Percentiles rank a stretch among this genome's conserved stretches.
These are phyloP conservation scores for Aspergillus sp. DNA, from an alignment of 2,329 filamentous ascomycete species.

Conservation along the genomic window DNA sequence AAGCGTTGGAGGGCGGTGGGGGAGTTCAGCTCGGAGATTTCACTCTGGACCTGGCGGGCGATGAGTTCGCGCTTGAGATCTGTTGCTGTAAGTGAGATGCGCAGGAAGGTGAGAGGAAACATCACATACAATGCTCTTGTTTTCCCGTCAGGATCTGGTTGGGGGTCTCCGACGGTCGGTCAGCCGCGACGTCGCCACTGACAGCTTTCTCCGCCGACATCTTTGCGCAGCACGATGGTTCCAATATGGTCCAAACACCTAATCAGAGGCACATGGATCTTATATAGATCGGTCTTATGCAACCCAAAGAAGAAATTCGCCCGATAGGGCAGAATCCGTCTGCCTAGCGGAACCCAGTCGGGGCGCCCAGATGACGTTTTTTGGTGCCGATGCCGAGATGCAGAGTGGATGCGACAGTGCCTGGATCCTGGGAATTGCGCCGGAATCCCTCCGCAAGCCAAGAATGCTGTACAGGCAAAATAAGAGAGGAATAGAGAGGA, in stretches of 20 bases:
- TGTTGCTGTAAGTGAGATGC: constrained; percentile 35
- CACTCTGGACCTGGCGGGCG: constrained; percentile 80
- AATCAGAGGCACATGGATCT: constrained; percentile 11
- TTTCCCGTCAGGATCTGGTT: constrained; percentile 76
- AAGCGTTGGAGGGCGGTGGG: constrained; percentile 93
- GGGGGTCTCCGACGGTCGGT: constrained; percentile 16
- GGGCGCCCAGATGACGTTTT: constrained; percentile 18
- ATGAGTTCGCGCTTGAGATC: constrained; percentile 96
- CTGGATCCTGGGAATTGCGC: constrained; percentile 1
- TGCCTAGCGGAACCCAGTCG: constrained; percentile 23
- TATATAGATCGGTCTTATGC: constrained; percentile 3
- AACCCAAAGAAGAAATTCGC: constrained; percentile 1
- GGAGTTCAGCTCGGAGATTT: constrained; percentile 90
- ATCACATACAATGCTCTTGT: constrained; percentile 84
- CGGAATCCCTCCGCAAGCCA: not conserved
- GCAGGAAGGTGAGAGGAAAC: not conserved
- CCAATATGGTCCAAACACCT: not conserved
- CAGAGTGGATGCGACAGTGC: not conserved
- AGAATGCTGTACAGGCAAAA: not conserved
- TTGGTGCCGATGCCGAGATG: constrained; percentile 17
- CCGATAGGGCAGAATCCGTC: constrained; percentile 23
- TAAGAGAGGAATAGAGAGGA: not conserved
- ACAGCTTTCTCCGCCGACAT: constrained; percentile 12
- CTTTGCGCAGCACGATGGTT: constrained; percentile 5
- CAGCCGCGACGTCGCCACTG: constrained; percentile 1